Evolutionary conservation across 139 green algal species (phyloP).

Genomic region (Coccomyxa sp.): DNA sequence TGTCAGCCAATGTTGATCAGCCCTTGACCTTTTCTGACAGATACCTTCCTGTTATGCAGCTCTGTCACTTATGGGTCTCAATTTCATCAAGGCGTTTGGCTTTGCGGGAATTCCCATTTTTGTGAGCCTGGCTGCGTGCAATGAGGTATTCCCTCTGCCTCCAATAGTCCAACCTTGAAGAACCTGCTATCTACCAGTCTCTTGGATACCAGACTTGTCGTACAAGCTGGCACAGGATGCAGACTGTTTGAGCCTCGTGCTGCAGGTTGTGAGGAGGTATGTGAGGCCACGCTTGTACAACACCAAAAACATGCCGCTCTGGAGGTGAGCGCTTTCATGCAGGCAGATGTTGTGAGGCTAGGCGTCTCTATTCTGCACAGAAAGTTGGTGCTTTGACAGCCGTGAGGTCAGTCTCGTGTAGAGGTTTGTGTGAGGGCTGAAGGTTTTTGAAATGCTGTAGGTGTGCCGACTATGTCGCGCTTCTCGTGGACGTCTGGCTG

Average conservation of each 20-base stretch:
- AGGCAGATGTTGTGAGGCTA: neutral
- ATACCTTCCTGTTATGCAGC: too few species aligned
- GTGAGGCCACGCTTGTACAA: neutral
- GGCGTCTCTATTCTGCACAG: neutral
- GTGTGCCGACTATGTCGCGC: neutral
- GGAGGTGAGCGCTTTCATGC: neutral
- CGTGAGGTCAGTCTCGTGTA: neutral
- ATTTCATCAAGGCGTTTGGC: neutral
- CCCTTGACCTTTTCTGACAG: too few species aligned
- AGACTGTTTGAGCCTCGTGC: neutral
- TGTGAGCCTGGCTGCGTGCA: neutral
- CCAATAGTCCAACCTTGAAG: too few species aligned
- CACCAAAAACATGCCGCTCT: neutral
- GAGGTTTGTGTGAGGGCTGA: neutral
- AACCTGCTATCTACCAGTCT: too few species aligned
- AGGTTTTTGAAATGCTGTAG: neutral
- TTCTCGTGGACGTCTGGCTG: slow-evolving; percentile 1
- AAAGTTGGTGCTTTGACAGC: neutral
- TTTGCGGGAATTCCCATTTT: neutral
- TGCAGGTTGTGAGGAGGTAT: neutral
- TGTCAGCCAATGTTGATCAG: too few species aligned
- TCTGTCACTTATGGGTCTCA: neutral
- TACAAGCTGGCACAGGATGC: too few species aligned
- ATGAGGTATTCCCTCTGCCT: too few species aligned
- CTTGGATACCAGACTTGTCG: too few species aligned